phyloP scores from a whole-genome alignment of 441 rosid genomes.

The Eruca vesicaria region DNA sequence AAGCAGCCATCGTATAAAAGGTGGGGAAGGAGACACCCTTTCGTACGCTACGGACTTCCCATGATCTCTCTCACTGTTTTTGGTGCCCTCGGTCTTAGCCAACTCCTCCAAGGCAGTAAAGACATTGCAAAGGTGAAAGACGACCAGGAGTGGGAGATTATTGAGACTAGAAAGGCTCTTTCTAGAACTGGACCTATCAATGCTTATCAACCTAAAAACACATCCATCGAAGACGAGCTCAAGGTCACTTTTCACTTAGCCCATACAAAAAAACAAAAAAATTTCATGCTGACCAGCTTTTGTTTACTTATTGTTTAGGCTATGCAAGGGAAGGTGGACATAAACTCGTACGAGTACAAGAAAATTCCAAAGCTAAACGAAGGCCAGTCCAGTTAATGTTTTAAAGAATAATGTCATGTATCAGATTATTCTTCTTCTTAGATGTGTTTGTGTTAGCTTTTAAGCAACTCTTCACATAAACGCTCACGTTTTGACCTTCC shows the following conservation, averaged over 20 bases:
- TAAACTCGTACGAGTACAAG: neutral
- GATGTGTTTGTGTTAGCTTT: too few species aligned
- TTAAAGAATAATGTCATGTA: too few species aligned
- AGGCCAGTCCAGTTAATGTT: neutral
- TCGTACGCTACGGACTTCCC: constrained; percentile 86
- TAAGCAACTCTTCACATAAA: too few species aligned
- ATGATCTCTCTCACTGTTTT: constrained; percentile 89
- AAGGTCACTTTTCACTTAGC: constrained; percentile 39
- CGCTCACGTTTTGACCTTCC: constrained; percentile 8
- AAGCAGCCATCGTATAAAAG: constrained; percentile 50
- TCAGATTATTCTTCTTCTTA: too few species aligned
- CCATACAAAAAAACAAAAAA: neutral
- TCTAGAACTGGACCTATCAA: constrained; percentile 74
- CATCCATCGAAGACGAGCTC: constrained; percentile 79
- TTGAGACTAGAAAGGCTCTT: constrained; percentile 71
- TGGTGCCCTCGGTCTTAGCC: constrained; percentile 80
- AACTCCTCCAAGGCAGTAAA: constrained; percentile 94
- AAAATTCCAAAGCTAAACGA: neutral
- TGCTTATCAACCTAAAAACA: constrained; percentile 76
- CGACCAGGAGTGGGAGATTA: constrained; percentile 88
- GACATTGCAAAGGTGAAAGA: constrained; percentile 85
- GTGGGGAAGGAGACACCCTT: constrained; percentile 85
- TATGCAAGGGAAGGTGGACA: constrained; percentile 36
- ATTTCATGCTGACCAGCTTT: neutral
- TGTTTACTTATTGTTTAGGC: constrained; percentile 42